These are phyloP conservation scores for Entonaema liquescens DNA, from an alignment of 495 filamentous ascomycete genomes.

Conservation along the genomic window DNA sequence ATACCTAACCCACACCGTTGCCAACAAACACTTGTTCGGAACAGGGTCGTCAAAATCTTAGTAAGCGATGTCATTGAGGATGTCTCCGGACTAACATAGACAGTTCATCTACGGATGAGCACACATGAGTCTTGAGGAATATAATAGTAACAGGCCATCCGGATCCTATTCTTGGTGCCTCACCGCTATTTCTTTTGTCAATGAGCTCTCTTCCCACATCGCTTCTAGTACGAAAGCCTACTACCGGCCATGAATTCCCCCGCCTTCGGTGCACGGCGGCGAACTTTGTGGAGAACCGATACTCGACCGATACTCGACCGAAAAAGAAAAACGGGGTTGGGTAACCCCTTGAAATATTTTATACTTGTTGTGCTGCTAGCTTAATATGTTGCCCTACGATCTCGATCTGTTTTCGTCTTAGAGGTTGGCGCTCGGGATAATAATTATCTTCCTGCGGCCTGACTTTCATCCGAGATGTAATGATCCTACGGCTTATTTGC, in stretches of 20 bases:
- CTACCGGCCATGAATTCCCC: background rate
- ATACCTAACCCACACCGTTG: background rate
- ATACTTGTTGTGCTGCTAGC: background rate
- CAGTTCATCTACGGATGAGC: background rate
- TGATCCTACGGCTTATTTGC: slow-evolving; percentile 1
- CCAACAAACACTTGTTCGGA: background rate
- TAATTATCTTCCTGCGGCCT: slow-evolving; percentile 16
- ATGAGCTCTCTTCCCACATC: background rate
- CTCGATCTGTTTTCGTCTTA: background rate
- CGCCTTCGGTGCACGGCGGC: background rate
- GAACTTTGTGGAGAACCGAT: background rate
- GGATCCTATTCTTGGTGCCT: no score
- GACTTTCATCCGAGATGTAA: slow-evolving; percentile 28
- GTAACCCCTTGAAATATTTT: background rate
- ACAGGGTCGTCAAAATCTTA: background rate
- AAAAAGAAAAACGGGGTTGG: background rate
- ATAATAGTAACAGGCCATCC: no score
- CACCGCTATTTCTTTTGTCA: no score
- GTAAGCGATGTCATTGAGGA: background rate
- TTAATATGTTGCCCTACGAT: background rate
- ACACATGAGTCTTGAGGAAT: background rate
- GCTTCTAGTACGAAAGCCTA: background rate
- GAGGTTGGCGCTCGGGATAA: slow-evolving; percentile 22
- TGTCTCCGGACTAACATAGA: background rate
- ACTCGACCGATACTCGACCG: background rate